A percentile compares a stretch with the other conserved stretches of the same genome.
Evolutionary conservation across 352 stramenopile species (phyloP).

Genomic region (Pythium phragmitis): DNA sequence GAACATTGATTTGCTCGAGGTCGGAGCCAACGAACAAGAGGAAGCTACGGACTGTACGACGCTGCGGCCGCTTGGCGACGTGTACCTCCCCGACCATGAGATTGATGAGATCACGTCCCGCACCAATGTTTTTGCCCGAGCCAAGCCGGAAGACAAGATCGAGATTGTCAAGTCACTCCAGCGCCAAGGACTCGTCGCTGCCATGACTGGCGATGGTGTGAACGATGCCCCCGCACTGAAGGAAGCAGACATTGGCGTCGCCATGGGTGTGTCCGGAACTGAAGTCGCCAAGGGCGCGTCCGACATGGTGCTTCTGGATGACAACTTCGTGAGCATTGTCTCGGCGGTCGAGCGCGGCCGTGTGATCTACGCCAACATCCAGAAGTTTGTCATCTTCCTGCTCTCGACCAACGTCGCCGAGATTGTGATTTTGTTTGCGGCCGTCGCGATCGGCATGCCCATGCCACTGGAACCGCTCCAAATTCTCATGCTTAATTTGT

Average conservation of each 20-base stretch:
- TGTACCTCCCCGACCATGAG: constrained; percentile 68
- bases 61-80: constrained; percentile 44
- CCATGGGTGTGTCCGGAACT: constrained; percentile 97
- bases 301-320: constrained; percentile 98
- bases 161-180: constrained; percentile 95
- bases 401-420: constrained; percentile 97
- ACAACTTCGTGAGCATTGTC: constrained; percentile 99
- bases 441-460: constrained; percentile 55
- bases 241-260: constrained; percentile 94
- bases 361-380: constrained; percentile 98
- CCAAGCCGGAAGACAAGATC: constrained; percentile 95
- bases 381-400: constrained; percentile 98
- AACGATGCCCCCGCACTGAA: constrained; percentile 94
- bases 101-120: constrained; percentile 87
- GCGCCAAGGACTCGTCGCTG: constrained; percentile 85
- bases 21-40: constrained; percentile 49
- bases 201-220: constrained; percentile 90
- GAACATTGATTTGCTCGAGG: constrained; percentile 91
- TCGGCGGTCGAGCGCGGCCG: constrained; percentile 94
- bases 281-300: constrained; percentile 98
- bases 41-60: constrained; percentile 78
- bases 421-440: constrained; percentile 84
- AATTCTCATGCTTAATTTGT: constrained; percentile 99
- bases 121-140: constrained; percentile 92
- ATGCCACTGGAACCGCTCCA: constrained; percentile 94